Percentiles rank a stretch among this genome's conserved stretches.
These are phyloP conservation scores for Raphanus hybrid DNA, from an alignment of 441 rosid species.

Conservation along the genomic window DNA sequence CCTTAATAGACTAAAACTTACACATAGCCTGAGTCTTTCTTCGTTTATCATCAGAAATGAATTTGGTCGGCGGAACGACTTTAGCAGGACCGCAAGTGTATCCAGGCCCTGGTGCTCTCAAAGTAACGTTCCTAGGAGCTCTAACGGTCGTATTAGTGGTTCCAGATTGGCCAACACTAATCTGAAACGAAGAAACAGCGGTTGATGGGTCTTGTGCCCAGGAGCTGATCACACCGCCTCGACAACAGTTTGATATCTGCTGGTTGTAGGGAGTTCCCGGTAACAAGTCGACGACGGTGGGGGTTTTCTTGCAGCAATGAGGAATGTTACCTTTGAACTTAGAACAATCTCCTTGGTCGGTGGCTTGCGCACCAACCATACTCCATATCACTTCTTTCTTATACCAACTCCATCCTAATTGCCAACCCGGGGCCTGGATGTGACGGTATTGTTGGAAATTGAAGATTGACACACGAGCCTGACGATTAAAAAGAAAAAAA, in stretches of 20 bases:
- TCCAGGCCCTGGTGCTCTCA: conserved; percentile 82
- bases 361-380: conserved; percentile 77
- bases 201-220: conserved; percentile 74
- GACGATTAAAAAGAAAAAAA: neutral
- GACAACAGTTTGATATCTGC: conserved; percentile 79
- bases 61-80: conserved; percentile 59
- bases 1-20: conserved; percentile 45
- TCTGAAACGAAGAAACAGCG: conserved; percentile 72
- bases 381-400: conserved; percentile 85
- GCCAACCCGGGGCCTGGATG: conserved; percentile 84
- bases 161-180: conserved; percentile 78
- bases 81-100: conserved; percentile 74
- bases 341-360: conserved; percentile 91
- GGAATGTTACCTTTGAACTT: conserved; percentile 77
- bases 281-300: conserved; percentile 72
- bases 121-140: conserved; percentile 70
- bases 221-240: conserved; percentile 80
- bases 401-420: conserved; percentile 77
- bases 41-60: conserved; percentile 56
- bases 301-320: conserved; percentile 79
- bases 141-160: conserved; percentile 70
- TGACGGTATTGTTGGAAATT: conserved; percentile 92
- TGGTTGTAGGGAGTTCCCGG: conserved; percentile 81
- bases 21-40: conserved; percentile 82
- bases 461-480: conserved; percentile 78